A percentile compares a stretch with the other conserved stretches of the same genome.
Conservation (phyloP, 192 early-diverging fungal species). For the Spizellomyces punctatus region DNA sequence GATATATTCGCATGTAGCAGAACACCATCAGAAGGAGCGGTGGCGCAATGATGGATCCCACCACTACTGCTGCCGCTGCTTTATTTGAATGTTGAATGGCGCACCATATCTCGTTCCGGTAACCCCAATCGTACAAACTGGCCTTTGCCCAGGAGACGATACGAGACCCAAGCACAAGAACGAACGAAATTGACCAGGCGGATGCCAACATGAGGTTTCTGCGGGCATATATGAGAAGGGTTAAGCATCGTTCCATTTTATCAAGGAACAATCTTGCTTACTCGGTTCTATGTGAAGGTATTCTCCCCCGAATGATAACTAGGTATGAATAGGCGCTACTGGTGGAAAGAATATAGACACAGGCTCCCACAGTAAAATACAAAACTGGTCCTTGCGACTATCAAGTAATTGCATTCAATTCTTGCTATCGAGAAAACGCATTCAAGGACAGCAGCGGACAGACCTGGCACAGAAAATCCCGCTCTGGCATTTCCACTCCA, state of each 20-base stretch:
- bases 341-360: background rate
- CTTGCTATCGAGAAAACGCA: background rate
- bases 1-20: background rate
- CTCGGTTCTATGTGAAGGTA: background rate
- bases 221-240: background rate
- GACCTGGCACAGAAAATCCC: background rate
- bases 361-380: background rate
- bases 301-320: background rate
- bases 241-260: background rate
- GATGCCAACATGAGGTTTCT: background rate
- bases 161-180: background rate
- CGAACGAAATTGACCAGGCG: background rate
- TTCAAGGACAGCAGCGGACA: background rate
- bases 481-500: background rate
- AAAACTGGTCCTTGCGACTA: background rate
- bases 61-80: background rate
- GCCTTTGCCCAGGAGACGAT: constrained; percentile 6
- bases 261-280: background rate
- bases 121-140: background rate
- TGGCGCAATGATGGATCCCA: background rate
- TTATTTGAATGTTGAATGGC: background rate
- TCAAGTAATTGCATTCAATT: background rate
- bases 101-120: background rate
- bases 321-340: background rate
- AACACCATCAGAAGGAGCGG: background rate